phyloP scores from a whole-genome alignment of 163 green algal species.

The Picocystis sp. region DNA sequence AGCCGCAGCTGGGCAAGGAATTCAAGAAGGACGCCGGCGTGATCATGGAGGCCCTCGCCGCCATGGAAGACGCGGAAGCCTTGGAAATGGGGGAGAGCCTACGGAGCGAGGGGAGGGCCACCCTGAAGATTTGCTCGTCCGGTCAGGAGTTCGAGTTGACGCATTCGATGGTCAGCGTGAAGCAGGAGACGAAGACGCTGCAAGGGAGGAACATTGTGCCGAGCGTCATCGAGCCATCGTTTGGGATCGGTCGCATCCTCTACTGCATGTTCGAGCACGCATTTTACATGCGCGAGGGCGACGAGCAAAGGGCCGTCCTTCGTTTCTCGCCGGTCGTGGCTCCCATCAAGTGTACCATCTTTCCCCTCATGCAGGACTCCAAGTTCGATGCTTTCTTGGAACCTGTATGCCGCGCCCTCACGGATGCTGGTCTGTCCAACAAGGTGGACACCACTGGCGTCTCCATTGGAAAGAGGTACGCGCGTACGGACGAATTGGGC shows the following conservation, averaged over 20 bases:
- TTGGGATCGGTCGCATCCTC: slow-evolving; percentile 94
- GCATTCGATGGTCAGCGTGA: slow-evolving; percentile 47
- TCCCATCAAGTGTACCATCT: slow-evolving; percentile 90
- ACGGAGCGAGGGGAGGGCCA: slow-evolving; percentile 23
- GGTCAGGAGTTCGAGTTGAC: slow-evolving; percentile 19
- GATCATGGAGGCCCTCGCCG: slow-evolving; percentile 49
- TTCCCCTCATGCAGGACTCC: slow-evolving; percentile 64
- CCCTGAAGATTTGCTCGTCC: slow-evolving; percentile 20
- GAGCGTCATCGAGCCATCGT: slow-evolving; percentile 92
- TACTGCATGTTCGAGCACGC: slow-evolving; percentile 97
- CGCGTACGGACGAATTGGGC: slow-evolving; percentile 92
- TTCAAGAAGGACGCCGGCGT: slow-evolving; percentile 81
- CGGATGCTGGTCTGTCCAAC: slow-evolving; percentile 49
- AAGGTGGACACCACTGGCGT: slow-evolving; percentile 80
- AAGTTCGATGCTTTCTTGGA: too few species aligned
- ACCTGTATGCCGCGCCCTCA: slow-evolving; percentile 12
- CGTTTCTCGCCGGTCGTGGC: slow-evolving; percentile 76
- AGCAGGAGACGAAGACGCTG: slow-evolving; percentile 37
- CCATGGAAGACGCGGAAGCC: slow-evolving; percentile 31
- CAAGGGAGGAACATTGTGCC: slow-evolving; percentile 59
- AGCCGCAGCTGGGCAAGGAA: slow-evolving; percentile 68
- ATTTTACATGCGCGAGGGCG: slow-evolving; percentile 62
- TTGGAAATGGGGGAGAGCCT: slow-evolving; percentile 49
- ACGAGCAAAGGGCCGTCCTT: slow-evolving; percentile 59
- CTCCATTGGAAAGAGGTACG: slow-evolving; percentile 93